Evolutionary conservation across 345 rosid genomes (phyloP), one percentile per base, ranked within the genome.

Genomic region (Xanthoceras sorbifolium): DNA sequence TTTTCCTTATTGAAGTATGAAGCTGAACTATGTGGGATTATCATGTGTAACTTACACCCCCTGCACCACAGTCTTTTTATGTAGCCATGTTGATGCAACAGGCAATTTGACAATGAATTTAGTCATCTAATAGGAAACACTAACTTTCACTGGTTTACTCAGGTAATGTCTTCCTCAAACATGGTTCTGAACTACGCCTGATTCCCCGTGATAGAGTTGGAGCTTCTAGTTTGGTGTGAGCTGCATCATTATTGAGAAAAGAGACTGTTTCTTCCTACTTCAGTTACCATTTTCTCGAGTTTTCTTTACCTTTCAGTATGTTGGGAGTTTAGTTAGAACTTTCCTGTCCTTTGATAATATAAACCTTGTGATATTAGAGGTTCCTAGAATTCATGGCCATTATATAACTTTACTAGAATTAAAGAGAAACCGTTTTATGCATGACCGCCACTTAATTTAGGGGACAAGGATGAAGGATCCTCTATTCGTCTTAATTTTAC

Each of bases 121-220:
- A 57, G 17, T 34, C 15, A 22, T 44, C 5, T 23, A 34, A 22
- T 32, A 44, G 20, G 34, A 40, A 42, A 28, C 25, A 11, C 44
- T 26, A 26, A 26, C 31, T 76, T 71, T 70, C 36, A 59, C 54
- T 66, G 66, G 42, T 73, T 79, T 66, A 73, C 42, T 52, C 83
- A 96, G 99, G 99, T 61, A 96, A 93, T 77, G 97, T 96, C 80
- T 96, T 96, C 80, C 89, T 96, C 77, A 96, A 93, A 81, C 99
- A 96, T 81, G 99, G 99, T 1, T 92, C 98, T 5, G 98, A 93
- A 57, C 93, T 96, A 40, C 97, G 98, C 23, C 88, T 96, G 69
- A 96, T 96, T 64, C 99, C 99, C 22, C 97, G 99, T 3, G 99
- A 96, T 68, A 84, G 98, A 76, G 99, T 96, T 67, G 99, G 99